phyloP scores from a whole-genome alignment of 768 basidiomycete genomes.

The Trametes cinnabarina region DNA sequence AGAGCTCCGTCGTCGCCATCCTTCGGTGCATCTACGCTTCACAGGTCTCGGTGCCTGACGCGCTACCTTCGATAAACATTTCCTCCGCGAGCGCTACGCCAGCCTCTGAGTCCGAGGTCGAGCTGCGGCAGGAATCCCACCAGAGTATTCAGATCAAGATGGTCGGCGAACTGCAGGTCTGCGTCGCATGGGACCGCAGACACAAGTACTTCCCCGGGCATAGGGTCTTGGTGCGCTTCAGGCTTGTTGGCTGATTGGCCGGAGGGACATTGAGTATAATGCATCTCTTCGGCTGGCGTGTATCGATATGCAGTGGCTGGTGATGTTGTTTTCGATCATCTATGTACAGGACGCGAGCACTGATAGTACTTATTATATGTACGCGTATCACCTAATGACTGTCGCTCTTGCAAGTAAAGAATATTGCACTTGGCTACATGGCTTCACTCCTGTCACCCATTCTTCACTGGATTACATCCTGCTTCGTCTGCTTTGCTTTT shows the following conservation, averaged over 20 bases:
- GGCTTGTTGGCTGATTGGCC: conserved; percentile 40
- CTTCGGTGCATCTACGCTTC: conserved; percentile 10
- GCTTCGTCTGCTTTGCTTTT: no score
- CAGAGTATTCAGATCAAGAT: conserved; percentile 31
- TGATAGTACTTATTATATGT: neutral
- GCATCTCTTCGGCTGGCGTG: neutral
- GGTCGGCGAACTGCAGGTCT: conserved; percentile 56
- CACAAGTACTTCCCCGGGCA: conserved; percentile 54
- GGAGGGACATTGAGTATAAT: neutral
- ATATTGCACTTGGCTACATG: no score
- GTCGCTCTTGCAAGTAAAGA: no score
- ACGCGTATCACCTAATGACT: no score
- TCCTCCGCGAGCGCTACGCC: neutral
- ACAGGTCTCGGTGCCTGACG: neutral
- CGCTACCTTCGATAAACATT: neutral
- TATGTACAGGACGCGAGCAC: neutral
- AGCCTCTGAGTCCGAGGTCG: neutral
- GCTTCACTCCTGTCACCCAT: no score
- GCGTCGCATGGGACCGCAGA: conserved; percentile 50
- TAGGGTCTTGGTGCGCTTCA: conserved; percentile 52
- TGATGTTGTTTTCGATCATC: neutral
- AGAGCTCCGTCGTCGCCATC: conserved; percentile 13
- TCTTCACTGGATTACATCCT: no score
- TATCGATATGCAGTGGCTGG: no score
- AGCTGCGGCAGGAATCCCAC: neutral